Evolutionary conservation across 2,329 filamentous ascomycete species (phyloP), one percentile per base, ranked within the genome.

Genomic region (Conoideocrella luteorostrata): DNA sequence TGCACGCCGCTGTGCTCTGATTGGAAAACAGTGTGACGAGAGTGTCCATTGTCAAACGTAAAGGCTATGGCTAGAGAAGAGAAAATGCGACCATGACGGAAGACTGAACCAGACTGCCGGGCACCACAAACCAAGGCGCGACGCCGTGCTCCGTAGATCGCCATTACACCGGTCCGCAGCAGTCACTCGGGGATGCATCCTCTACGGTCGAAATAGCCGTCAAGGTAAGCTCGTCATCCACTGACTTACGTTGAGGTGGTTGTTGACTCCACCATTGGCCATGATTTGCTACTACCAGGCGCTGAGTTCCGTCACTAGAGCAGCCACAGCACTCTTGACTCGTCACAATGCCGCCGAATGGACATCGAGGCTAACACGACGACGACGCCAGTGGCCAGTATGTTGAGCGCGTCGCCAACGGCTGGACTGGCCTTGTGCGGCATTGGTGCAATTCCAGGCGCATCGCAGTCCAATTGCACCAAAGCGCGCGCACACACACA

Each of bases 401-500:
- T 29, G 39, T n/a, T n/a, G n/a, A n/a, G 39, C 28, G 39, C 39
- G 35, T 41, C 30, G 39, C 29, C 30, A 21, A 17, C 30, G 18
- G 33, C 26, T 15, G 30, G n/a, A 5, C 10, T 15, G 35, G 39
- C 22, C 39, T 41, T 13, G 30, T 21, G 22, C 22, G 28, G 15
- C 35, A 17, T 15, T 21, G 17, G 12, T 12, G 3, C 11, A n/a
- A 22, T 24, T 10, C n/a, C 13, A 34, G 13, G 28, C 38, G 38
- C 38, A 33, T n/a, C 17, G 13, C 28, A 20, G 32, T 21, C 21
- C 39, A 30, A 22, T 39, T n/a, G 26, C 26, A 30, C 37, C 12
- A 11, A 18, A 39, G 37, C 12, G 30, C 24, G 22, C 17, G n/a
- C n/a, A n/a, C n/a, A n/a, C n/a, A n/a, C 26, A 30, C 39, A 40